Conservation (phyloP, 192 early-diverging fungal species). For the Dimargaris xerosporica region DNA sequence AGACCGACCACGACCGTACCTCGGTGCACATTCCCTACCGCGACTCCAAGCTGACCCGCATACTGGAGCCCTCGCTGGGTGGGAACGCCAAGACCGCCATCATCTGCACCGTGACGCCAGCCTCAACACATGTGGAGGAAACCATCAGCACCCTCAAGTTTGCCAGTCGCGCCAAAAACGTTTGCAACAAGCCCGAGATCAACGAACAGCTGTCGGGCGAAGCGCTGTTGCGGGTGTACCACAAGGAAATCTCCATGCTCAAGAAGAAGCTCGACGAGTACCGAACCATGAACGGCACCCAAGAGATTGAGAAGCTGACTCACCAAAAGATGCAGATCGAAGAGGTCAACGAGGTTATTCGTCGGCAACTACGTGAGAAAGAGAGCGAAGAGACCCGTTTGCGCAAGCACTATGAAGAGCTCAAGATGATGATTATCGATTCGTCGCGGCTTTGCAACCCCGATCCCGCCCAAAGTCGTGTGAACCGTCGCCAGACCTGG, state of each 20-base stretch:
- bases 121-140: slow-evolving; percentile 64
- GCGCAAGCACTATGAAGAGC: slow-evolving; percentile 23
- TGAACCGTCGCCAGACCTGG: slow-evolving; percentile 30
- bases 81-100: slow-evolving; percentile 83
- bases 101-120: slow-evolving; percentile 83
- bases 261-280: slow-evolving; percentile 30
- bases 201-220: slow-evolving; percentile 47
- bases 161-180: slow-evolving; percentile 80
- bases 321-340: slow-evolving; percentile 29
- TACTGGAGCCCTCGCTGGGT: slow-evolving; percentile 80
- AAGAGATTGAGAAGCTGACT: slow-evolving; percentile 26
- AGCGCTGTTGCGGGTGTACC: slow-evolving; percentile 23
- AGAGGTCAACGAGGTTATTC: slow-evolving; percentile 25
- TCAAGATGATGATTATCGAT: slow-evolving; percentile 21
- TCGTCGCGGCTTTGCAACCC: slow-evolving; percentile 13
- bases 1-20: slow-evolving; percentile 30
- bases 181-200: slow-evolving; percentile 62
- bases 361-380: slow-evolving; percentile 29
- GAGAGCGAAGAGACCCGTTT: slow-evolving; percentile 28
- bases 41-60: slow-evolving; percentile 91
- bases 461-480: slow-evolving; percentile 6
- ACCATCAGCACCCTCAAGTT: slow-evolving; percentile 89
- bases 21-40: slow-evolving; percentile 85
- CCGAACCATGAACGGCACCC: slow-evolving; percentile 10
- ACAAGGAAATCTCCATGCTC: slow-evolving; percentile 27